Base-by-base conservation (phyloP, 495 filamentous ascomycete species). In the Ramalina peruviana region DNA sequence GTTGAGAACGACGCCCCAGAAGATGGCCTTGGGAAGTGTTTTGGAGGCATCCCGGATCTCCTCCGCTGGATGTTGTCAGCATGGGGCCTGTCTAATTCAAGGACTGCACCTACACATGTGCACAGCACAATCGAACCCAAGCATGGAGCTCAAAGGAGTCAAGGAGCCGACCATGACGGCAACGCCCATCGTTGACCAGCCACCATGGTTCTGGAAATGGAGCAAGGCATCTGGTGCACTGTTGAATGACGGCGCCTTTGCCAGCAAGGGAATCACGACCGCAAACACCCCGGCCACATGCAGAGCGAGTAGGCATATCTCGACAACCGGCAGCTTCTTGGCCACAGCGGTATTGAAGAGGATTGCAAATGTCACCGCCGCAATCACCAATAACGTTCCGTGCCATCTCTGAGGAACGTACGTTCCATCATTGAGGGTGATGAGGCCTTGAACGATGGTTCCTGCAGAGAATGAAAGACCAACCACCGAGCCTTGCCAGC, bases 221-320 rank as follows among this genome's bases (percentile, higher is more conserved):
- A 71, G 69, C 52, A 80, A 76, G 19, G 80, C 72, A 19, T 62
- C 68, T 15, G 65, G 60, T 1, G 68, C 65, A 25, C 63, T 65
- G 19, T 66, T 63, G 16, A 66, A 67, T 13, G 36, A 30, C 6
- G 72, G 70, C 10, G 69, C 67, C 42, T 80, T 67, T 37, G 75
- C 69, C 61, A 71, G 71, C 15, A 85, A 59, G 0, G 76, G 72
- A 17, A 82, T 73, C 36, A 83, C 60, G 37, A 83, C 70, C 11
- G 69, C 76, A 52, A 85, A 78, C 43, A 85, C 72, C 1, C 76
- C 78, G 16, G 74, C 59, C 17, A 82, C 59, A 62, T 85, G 81
- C 15, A 83, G 65, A 13, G 81, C 65, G 26, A 84, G 58, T 41
- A 81, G 73, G 16, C 79, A 45, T 2, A 64, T 71, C 56, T 84